Percentiles rank a stretch among this genome's conserved stretches.
Conservation (phyloP, 2,329 filamentous ascomycete genomes). For the Nemania bipapillata region DNA sequence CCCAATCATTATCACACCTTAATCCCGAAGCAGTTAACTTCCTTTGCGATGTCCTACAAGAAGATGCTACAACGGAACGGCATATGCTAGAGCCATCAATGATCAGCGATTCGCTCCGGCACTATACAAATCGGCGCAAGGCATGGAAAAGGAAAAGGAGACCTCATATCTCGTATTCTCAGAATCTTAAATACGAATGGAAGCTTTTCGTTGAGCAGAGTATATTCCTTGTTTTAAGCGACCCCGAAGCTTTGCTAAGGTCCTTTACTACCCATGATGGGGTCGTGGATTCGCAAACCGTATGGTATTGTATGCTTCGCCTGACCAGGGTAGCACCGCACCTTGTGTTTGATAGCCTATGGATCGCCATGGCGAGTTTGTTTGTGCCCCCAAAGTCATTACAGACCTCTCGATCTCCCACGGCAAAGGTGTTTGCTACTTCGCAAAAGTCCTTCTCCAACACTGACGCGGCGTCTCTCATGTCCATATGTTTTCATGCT, state of each 20-base stretch:
- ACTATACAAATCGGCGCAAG: conserved; percentile 46
- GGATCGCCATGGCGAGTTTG: conserved; percentile 68
- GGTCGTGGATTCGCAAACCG: conserved; percentile 68
- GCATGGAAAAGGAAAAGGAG: conserved; percentile 52
- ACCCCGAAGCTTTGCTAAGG: conserved; percentile 63
- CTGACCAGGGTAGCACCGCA: conserved; percentile 67
- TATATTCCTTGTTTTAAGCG: conserved; percentile 71
- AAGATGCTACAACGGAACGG: conserved; percentile 65
- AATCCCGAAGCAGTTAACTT: conserved; percentile 68
- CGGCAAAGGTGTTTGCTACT: conserved; percentile 53
- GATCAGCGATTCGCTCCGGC: conserved; percentile 49
- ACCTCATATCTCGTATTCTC: conserved; percentile 44
- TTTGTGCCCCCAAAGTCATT: conserved; percentile 65
- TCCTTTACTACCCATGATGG: conserved; percentile 67
- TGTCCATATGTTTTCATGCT: conserved; percentile 72
- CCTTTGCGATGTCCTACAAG: conserved; percentile 68
- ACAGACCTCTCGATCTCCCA: conserved; percentile 55
- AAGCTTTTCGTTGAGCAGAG: conserved; percentile 71
- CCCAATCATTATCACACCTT: conserved; percentile 67
- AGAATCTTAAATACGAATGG: conserved; percentile 62
- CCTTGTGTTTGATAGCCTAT: conserved; percentile 72
- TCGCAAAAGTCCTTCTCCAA: conserved; percentile 57
- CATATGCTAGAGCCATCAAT: conserved; percentile 59
- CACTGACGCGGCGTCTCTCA: conserved; percentile 62
- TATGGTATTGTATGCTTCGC: conserved; percentile 72